Base-by-base conservation (phyloP, 345 rosid species). In the Lagerstroemia speciosa region DNA sequence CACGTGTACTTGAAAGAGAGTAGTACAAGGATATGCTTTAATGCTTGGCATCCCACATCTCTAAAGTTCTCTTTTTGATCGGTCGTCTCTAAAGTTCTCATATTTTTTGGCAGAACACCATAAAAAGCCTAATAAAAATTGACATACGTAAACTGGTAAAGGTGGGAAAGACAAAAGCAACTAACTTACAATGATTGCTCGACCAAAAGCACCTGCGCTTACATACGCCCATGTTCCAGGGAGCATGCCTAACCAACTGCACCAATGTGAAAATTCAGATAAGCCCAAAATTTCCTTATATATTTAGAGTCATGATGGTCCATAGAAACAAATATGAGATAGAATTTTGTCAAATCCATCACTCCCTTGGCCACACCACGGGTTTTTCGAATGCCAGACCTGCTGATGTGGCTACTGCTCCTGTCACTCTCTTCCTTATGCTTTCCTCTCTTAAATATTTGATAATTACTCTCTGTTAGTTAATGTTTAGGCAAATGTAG, bases 191-290 rank as follows among this genome's bases (percentile, higher is more conserved):
- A 93, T 83, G 68, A 93, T 87, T 27, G 97, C 97, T 55, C 98
- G 88, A 71, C 97, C 94, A 55, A 90, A 87, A 72, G 98, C 97
- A 69, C 97, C 96, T 32, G 96, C 97, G 63, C 97, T 93, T 72
- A 90, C 98, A 81, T 93, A 93, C 74, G 97, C 97, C 97, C 98
- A 93, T 19, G 97, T 83, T 62, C 98, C 98, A 32, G 98, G 97
- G 76, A 93, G 96, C 98, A 93, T 93, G 53, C 97, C 98, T 67
- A 93, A 72, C 98, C 98, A 93, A 77, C 98, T 93, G 87, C 83
- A 85, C 64, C 65, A 70, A 65, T 34, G 66, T 33, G 43, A n/a
- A 32, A 19, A 16, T 64, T 33, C 17, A 36, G 38, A 64, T 64
- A n/a, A 53, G 60, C 24, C 30, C 24, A n/a, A 53, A 2, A 8